A percentile compares a stretch with the other conserved stretches of the same genome.
phyloP scores from a whole-genome alignment of 306 rosid genomes.

The Lathyrus oleraceus region DNA sequence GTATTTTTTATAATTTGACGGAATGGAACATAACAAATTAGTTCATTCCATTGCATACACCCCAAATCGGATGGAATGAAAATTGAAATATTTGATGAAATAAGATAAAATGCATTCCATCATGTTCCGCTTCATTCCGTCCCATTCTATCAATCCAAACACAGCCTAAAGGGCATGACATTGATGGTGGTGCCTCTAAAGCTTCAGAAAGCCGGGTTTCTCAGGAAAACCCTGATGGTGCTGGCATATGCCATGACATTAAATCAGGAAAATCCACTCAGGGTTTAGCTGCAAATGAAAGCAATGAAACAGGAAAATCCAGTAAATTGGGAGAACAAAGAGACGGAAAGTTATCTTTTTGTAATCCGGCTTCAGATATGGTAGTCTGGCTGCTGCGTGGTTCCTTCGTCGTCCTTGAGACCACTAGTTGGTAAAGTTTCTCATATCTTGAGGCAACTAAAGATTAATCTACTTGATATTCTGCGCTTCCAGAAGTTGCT shows the following conservation, averaged over 20 bases:
- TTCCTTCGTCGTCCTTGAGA: conserved; percentile 76
- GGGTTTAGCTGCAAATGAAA: conserved; percentile 48
- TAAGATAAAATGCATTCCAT: too few relatives aligned
- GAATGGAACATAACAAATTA: too few relatives aligned
- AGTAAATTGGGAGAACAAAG: conserved; percentile 52
- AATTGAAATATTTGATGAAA: too few relatives aligned
- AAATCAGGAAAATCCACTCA: conserved; percentile 41
- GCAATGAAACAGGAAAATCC: conserved; percentile 36
- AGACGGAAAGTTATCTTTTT: conserved; percentile 40
- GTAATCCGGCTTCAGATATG: conserved; percentile 47
- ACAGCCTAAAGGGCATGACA: conserved; percentile 41
- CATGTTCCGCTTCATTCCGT: too few relatives aligned
- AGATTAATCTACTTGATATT: conserved; percentile 84
- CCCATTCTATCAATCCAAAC: too few relatives aligned
- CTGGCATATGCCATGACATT: conserved; percentile 37
- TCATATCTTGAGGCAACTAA: conserved; percentile 70
- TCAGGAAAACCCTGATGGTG: conserved; percentile 46
- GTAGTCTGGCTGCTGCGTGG: conserved; percentile 70
- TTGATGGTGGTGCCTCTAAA: conserved; percentile 40
- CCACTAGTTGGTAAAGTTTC: conserved; percentile 79
- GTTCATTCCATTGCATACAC: too few relatives aligned
- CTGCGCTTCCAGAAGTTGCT: conserved; percentile 75
- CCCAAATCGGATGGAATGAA: too few relatives aligned
- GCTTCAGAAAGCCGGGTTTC: conserved; percentile 45
- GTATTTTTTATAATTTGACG: too few relatives aligned